These are phyloP conservation scores for Aphanomyces cochlioides DNA, from an alignment of 352 stramenopile genomes.

Conservation along the genomic window DNA sequence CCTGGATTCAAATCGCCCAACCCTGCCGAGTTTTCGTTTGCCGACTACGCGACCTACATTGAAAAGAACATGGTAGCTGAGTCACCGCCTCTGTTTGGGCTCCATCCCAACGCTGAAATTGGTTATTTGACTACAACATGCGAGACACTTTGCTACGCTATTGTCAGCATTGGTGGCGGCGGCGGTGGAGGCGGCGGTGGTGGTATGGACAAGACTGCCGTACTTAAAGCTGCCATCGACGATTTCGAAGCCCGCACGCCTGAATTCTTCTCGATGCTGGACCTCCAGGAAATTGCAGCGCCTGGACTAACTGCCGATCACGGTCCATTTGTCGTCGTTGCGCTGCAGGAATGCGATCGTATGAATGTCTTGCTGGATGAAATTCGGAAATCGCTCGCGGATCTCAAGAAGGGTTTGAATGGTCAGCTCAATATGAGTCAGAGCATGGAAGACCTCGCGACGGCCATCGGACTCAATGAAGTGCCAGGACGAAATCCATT, in stretches of 20 bases:
- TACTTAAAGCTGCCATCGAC: conserved; percentile 83
- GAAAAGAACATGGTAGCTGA: conserved; percentile 92
- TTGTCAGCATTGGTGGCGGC: conserved; percentile 88
- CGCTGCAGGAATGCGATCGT: conserved; percentile 90
- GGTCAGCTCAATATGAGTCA: conserved; percentile 95
- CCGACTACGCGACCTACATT: conserved; percentile 88
- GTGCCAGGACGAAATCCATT: conserved; percentile 94
- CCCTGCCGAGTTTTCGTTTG: conserved; percentile 74
- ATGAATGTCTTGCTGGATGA: conserved; percentile 94
- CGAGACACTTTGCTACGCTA: conserved; percentile 91
- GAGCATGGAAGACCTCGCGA: conserved; percentile 92
- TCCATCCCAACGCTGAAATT: conserved; percentile 95
- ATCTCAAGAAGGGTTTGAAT: conserved; percentile 95
- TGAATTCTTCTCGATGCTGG: conserved; percentile 90
- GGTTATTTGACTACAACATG: conserved; percentile 92
- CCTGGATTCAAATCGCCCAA: conserved; percentile 93
- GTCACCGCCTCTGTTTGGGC: conserved; percentile 88
- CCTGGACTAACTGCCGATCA: conserved; percentile 85
- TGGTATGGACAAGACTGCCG: conserved; percentile 61
- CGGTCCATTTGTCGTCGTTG: conserved; percentile 92
- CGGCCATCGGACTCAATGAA: conserved; percentile 90
- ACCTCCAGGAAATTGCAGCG: conserved; percentile 83
- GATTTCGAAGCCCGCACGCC: conserved; percentile 89
- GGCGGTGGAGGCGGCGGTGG: conserved; percentile 46
- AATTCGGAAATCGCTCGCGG: conserved; percentile 86